Conservation (phyloP, 192 early-diverging fungal genomes). For the Backusella mclennaniae region DNA sequence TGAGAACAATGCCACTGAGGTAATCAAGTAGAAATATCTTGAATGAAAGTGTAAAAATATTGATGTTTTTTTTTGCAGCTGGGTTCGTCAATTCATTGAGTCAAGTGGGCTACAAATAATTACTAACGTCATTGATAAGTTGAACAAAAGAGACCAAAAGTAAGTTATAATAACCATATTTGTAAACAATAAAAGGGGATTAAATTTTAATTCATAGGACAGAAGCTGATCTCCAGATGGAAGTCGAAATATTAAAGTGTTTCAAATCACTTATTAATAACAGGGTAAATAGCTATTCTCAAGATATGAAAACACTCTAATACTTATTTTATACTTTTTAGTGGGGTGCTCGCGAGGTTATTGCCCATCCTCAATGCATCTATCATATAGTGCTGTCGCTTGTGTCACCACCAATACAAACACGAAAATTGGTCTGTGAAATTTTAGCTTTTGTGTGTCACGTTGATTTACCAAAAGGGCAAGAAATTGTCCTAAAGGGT, state of each 20-base stretch:
- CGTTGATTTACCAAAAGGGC: conserved; percentile 73
- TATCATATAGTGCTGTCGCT: conserved; percentile 71
- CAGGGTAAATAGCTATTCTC: conserved; percentile 22
- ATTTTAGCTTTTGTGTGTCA: conserved; percentile 77
- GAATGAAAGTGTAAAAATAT: background rate
- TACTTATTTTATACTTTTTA: conserved; percentile 24
- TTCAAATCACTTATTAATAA: conserved; percentile 77
- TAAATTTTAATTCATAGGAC: conserved; percentile 40
- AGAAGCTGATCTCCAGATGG: conserved; percentile 74
- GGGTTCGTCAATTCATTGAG: conserved; percentile 80
- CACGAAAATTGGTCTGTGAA: conserved; percentile 72
- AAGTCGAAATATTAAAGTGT: conserved; percentile 78
- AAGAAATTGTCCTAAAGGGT: conserved; percentile 73
- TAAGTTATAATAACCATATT: conserved; percentile 22
- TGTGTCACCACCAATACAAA: conserved; percentile 70
- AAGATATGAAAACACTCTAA: background rate
- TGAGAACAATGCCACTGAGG: conserved; percentile 55
- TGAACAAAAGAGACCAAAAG: conserved; percentile 59
- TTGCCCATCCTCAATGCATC: conserved; percentile 70
- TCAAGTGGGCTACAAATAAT: conserved; percentile 71
- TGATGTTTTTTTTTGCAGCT: conserved; percentile 36
- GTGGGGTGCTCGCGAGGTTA: conserved; percentile 78
- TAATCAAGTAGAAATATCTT: conserved; percentile 19
- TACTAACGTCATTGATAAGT: conserved; percentile 61
- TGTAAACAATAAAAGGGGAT: background rate